Conservation (phyloP, 805 yeast species). For the Grigorovia yakushimaensis region DNA sequence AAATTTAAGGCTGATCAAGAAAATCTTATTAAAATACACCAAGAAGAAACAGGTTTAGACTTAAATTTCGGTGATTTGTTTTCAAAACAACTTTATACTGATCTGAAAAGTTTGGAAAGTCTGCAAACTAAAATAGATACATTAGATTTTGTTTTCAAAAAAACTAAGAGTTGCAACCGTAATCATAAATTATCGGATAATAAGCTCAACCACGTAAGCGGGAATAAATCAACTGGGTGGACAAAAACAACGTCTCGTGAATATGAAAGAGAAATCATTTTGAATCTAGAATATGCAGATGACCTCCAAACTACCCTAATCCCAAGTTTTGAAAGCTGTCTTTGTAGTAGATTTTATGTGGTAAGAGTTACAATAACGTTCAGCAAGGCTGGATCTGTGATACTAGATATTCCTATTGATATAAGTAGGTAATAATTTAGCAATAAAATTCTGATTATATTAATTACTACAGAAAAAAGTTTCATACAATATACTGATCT, state of each 20-base stretch:
- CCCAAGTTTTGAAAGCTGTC: slow-evolving; percentile 39
- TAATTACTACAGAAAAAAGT: too few relatives aligned
- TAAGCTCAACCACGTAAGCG: too few relatives aligned
- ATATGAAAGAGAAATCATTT: slow-evolving; percentile 25
- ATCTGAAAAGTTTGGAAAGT: slow-evolving; percentile 24
- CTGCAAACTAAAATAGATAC: slow-evolving; percentile 11
- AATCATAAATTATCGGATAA: too few relatives aligned
- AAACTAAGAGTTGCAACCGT: slow-evolving; percentile 4
- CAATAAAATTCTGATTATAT: too few relatives aligned
- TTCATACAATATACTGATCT: too few relatives aligned
- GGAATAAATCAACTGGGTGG: slow-evolving; percentile 13
- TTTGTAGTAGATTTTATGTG: slow-evolving; percentile 38
- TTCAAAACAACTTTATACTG: slow-evolving; percentile 17
- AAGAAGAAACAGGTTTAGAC: slow-evolving; percentile 5
- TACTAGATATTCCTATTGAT: slow-evolving; percentile 11
- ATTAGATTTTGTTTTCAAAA: slow-evolving; percentile 21
- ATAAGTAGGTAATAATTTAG: slow-evolving; percentile 9
- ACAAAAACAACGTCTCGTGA: slow-evolving; percentile 22
- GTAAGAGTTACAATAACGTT: slow-evolving; percentile 33
- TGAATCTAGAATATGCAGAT: slow-evolving; percentile 11
- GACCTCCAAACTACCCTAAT: slow-evolving; percentile 33
- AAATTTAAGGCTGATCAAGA: background rate
- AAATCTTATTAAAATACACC: slow-evolving; percentile 15
- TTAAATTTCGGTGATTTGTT: slow-evolving; percentile 23
- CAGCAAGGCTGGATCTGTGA: slow-evolving; percentile 8